phyloP scores from a whole-genome alignment of 2,329 filamentous ascomycete species.

The Colletotrichum sp. region DNA sequence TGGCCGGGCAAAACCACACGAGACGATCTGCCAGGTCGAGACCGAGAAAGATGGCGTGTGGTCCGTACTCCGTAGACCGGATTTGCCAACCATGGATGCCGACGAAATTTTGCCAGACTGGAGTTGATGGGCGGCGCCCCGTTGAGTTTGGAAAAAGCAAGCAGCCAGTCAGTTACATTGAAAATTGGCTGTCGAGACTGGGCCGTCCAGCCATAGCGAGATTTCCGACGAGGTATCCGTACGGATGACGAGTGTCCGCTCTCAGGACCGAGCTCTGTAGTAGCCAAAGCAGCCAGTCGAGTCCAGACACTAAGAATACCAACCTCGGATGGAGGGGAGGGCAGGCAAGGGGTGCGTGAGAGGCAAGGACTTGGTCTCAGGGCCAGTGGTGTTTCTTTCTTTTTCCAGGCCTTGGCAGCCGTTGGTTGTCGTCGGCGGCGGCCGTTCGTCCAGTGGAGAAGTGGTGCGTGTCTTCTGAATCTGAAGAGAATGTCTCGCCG shows the following conservation, averaged over 20 bases:
- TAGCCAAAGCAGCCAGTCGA: not conserved
- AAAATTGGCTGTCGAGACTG: not conserved
- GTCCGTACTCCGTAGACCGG: not conserved
- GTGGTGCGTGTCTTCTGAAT: not conserved
- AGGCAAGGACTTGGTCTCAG: not conserved
- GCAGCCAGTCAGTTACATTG: not conserved
- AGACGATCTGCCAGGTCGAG: not conserved
- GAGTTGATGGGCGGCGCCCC: not conserved
- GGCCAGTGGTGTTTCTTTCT: constrained; percentile 10
- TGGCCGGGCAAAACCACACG: not conserved
- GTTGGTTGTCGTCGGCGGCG: constrained; percentile 14
- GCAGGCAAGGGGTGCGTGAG: not conserved
- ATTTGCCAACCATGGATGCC: not conserved
- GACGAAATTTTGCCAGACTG: not conserved
- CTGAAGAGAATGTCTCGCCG: constrained; percentile 5
- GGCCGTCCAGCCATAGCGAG: not conserved
- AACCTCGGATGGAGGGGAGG: not conserved
- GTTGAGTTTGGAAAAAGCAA: not conserved
- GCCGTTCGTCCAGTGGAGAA: not conserved
- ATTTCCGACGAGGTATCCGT: not conserved
- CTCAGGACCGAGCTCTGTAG: not conserved
- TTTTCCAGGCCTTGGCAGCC: constrained; percentile 16
- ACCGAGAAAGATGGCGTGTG: not conserved
- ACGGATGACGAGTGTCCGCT: not conserved
- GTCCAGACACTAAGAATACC: not conserved